These are phyloP conservation scores for Fusarium haematococcum DNA, from an alignment of 2,329 filamentous ascomycete genomes.

Conservation along the genomic window DNA sequence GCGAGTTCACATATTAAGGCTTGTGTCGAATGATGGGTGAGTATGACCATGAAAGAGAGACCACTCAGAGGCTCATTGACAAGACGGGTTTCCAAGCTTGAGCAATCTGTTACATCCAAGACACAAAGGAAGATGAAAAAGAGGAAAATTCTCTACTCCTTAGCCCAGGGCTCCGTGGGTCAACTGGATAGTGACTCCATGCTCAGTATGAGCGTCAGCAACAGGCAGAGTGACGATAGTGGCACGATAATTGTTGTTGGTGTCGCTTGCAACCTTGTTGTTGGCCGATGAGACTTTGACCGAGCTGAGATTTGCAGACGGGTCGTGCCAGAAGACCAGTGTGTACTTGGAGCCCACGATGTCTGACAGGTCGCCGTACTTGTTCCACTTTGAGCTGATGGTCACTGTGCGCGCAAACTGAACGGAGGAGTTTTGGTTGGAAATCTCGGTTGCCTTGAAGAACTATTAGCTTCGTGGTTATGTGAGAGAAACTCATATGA, in stretches of 20 bases:
- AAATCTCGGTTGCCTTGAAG: background rate
- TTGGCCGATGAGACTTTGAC: constrained; percentile 8
- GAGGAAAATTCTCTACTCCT: background rate
- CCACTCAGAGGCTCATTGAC: background rate
- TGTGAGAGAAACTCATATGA: background rate
- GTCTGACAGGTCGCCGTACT: constrained; percentile 15
- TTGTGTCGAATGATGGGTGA: background rate
- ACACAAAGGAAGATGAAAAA: background rate
- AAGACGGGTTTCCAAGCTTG: background rate
- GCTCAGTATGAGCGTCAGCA: constrained; percentile 17
- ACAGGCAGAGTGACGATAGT: constrained; percentile 25
- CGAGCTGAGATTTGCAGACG: constrained; percentile 1
- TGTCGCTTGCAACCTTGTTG: background rate
- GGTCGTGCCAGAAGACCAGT: constrained; percentile 34
- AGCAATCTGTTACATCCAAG: background rate
- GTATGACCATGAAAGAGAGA: background rate
- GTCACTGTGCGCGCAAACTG: constrained; percentile 3
- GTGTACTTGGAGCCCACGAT: constrained; percentile 31
- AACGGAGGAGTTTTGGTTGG: background rate
- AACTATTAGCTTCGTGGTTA: background rate
- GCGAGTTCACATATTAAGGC: background rate
- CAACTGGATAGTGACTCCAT: constrained; percentile 17
- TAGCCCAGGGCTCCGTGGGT: background rate
- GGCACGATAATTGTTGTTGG: constrained; percentile 10
- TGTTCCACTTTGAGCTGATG: constrained; percentile 22